These are phyloP conservation scores for Alternaria hordeiaustralica DNA, from an alignment of 2,329 filamentous ascomycete genomes.

Conservation along the genomic window DNA sequence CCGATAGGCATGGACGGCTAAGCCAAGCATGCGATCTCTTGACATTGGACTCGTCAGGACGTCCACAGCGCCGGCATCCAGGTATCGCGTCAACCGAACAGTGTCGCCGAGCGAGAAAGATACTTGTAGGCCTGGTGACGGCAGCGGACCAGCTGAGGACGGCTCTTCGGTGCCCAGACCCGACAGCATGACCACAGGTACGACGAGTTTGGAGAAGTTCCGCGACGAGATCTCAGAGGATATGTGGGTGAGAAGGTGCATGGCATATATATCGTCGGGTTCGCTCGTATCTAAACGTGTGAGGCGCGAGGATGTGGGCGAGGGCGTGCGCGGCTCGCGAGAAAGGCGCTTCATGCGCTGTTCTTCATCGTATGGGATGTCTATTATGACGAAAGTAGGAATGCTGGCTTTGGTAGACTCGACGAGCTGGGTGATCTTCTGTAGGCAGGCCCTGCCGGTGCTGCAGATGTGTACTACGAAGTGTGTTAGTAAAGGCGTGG, in stretches of 20 bases:
- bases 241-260: conserved; percentile 51
- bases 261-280: conserved; percentile 52
- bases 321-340: conserved; percentile 50
- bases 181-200: conserved; percentile 51
- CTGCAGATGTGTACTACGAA: conserved; percentile 49
- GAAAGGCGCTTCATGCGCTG: conserved; percentile 49
- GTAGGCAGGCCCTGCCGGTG: conserved; percentile 48
- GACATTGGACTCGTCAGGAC: conserved; percentile 82
- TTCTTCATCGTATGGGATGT: conserved; percentile 53
- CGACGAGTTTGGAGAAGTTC: conserved; percentile 49
- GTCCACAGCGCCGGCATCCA: conserved; percentile 87
- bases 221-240: conserved; percentile 51
- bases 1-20: conserved; percentile 84
- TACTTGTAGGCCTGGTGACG: conserved; percentile 43
- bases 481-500: conserved; percentile 12
- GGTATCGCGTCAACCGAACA: conserved; percentile 69
- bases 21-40: conserved; percentile 72
- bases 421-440: conserved; percentile 46
- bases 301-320: conserved; percentile 46
- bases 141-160: conserved; percentile 31
- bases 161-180: conserved; percentile 44
- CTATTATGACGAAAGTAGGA: conserved; percentile 52
- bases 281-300: conserved; percentile 42
- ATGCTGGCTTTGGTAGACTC: conserved; percentile 40
- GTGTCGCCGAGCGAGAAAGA: conserved; percentile 55